Evolutionary conservation across 176 grass and related monocot species (phyloP).

Genomic region (Bolboschoenus planiculmis): DNA sequence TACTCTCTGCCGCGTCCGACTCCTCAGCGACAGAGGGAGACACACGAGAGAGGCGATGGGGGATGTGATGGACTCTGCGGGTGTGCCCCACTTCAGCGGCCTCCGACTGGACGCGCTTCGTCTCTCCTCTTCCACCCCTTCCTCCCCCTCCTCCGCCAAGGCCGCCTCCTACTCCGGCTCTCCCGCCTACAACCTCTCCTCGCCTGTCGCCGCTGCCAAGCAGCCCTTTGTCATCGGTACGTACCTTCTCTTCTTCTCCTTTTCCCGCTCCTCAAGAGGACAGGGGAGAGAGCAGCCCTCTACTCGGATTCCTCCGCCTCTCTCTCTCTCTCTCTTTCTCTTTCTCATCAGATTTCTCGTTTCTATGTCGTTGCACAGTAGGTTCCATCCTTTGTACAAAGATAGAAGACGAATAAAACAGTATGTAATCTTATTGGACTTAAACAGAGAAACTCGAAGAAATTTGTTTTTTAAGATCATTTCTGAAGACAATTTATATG

Average conservation of each 20-base stretch:
- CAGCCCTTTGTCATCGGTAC: constrained; percentile 94
- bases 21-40: constrained; percentile 3
- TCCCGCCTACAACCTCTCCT: constrained; percentile 3
- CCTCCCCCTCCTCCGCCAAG: constrained; percentile 64
- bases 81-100: constrained; percentile 88
- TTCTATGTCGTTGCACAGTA: neutral
- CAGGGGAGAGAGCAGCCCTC: neutral
- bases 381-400: neutral
- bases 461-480: neutral
- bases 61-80: constrained; percentile 67
- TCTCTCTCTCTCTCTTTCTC: neutral
- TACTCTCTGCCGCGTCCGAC: neutral
- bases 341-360: neutral
- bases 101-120: constrained; percentile 71
- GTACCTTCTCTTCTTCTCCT: neutral
- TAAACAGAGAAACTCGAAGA: neutral
- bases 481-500: neutral
- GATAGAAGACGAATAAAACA: neutral
- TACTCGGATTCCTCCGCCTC: neutral
- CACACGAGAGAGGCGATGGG: constrained; percentile 43
- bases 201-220: constrained; percentile 2
- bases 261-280: too few relatives aligned
- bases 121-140: constrained; percentile 41
- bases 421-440: neutral
- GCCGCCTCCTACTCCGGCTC: constrained; percentile 17